Evolutionary conservation across 2,329 filamentous ascomycete genomes (phyloP).

Genomic region (Penicillium sp.): DNA sequence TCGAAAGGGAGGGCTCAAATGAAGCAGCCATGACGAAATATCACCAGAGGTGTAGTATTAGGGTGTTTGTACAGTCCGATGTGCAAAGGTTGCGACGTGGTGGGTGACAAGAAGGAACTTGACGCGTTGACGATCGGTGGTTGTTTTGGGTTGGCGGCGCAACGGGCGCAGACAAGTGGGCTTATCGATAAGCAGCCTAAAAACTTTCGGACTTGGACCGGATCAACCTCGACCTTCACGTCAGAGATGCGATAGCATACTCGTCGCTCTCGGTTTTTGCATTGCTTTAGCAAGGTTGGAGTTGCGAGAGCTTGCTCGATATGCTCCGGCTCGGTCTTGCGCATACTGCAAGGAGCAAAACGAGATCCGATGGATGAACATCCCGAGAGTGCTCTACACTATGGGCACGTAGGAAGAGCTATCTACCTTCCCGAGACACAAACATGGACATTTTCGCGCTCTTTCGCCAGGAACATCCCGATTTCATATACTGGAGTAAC

Average conservation of each 20-base stretch:
- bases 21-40: slow-evolving; percentile 46
- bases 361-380: slow-evolving; percentile 64
- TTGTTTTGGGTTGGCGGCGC: slow-evolving; percentile 39
- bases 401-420: slow-evolving; percentile 62
- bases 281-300: background rate
- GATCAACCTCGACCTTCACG: slow-evolving; percentile 6
- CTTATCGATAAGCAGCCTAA: slow-evolving; percentile 36
- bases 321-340: slow-evolving; percentile 38
- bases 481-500: slow-evolving; percentile 43
- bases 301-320: slow-evolving; percentile 28
- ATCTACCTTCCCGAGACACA: slow-evolving; percentile 56
- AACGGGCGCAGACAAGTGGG: slow-evolving; percentile 26
- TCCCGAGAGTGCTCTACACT: slow-evolving; percentile 57
- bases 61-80: background rate
- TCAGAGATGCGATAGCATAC: slow-evolving; percentile 5
- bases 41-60: background rate
- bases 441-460: slow-evolving; percentile 57
- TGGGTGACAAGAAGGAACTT: slow-evolving; percentile 6
- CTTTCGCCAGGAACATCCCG: slow-evolving; percentile 32
- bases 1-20: slow-evolving; percentile 64
- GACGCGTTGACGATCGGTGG: slow-evolving; percentile 11
- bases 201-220: slow-evolving; percentile 18
- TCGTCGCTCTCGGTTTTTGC: background rate
- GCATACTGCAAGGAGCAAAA: slow-evolving; percentile 38
- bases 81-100: slow-evolving; percentile 1